Base-by-base conservation (phyloP, 805 yeast genomes). In the Wickerhamomyces chaumierensis region DNA sequence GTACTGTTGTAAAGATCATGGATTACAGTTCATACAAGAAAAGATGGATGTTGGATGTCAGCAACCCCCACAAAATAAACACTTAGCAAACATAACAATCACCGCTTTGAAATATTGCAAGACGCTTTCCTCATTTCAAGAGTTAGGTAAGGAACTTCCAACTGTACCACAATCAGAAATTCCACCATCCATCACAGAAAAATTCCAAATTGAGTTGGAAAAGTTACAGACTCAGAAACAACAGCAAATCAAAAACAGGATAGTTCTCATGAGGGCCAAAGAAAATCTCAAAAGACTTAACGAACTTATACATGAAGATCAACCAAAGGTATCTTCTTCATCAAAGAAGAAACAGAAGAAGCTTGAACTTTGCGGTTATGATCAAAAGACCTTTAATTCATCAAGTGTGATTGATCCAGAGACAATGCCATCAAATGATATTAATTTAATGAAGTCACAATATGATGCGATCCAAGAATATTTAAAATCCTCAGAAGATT, bases 1-100 rank as follows among this genome's bases (percentile, higher is more conserved):
- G 55, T 87, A 82, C 53, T 87, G 96, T 54, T 60, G 75, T 14
- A 69, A 67, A 17, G 82, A 72, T 19, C 95, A 88, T 57, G 96
- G 94, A 28, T 18, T 46, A 17, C 35, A 25, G 12, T 13, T 8
- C 12, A 13, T 25, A 8, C 4, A 4, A 13, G 29, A 14, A 25
- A 8, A 25, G 29, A 9, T n/a, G n/a, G n/a, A n/a, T n/a, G n/a
- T n/a, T n/a, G n/a, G n/a, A n/a, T n/a, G n/a, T 13, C 3, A 33
- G 38, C 5, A 28, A 35, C 18, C 21, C 39, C 8, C 35, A 39
- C 4, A 18, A 23, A 14, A 25, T 35, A 8, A 38, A 5, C 36
- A 28, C n/a, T n/a, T 14, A 18, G 19, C 2, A 35, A 29, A 9
- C 36, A 34, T 12, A 38, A 31, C 5, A 34, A 31, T 25, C 29